Percentiles rank a stretch among this genome's conserved stretches.
These are phyloP conservation scores for Cynanchum wilfordii DNA, from an alignment of 257 asterid species.

Conservation along the genomic window DNA sequence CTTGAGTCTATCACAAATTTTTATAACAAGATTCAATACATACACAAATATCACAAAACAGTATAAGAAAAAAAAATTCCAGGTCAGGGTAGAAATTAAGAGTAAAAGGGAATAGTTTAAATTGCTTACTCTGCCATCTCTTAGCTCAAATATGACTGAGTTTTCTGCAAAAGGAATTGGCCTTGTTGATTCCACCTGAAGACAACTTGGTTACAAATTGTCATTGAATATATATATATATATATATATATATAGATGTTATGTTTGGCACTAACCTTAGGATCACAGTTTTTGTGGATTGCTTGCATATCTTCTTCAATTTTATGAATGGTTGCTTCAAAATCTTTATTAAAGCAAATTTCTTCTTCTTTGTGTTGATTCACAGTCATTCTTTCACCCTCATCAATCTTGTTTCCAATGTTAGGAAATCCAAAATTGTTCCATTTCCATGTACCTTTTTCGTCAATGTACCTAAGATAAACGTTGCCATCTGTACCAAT, in stretches of 20 bases:
- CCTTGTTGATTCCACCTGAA: slow-evolving; percentile 60
- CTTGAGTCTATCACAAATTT: no score
- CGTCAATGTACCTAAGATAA: slow-evolving; percentile 54
- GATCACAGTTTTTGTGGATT: slow-evolving; percentile 41
- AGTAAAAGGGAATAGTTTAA: neutral
- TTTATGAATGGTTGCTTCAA: slow-evolving; percentile 21
- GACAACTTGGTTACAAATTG: neutral
- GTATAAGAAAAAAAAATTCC: neutral
- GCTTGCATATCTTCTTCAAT: slow-evolving; percentile 27
- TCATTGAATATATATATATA: no score
- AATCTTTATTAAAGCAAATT: slow-evolving; percentile 26
- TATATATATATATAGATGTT: no score
- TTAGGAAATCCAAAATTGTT: slow-evolving; percentile 54
- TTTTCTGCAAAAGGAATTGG: slow-evolving; percentile 67
- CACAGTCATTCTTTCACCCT: slow-evolving; percentile 13
- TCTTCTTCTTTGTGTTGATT: slow-evolving; percentile 18
- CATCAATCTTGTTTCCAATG: slow-evolving; percentile 11
- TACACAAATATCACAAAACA: no score
- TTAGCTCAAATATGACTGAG: slow-evolving; percentile 67
- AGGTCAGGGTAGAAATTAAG: no score
- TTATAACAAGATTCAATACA: no score
- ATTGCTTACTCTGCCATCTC: slow-evolving; percentile 77
- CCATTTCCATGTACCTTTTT: slow-evolving; percentile 69
- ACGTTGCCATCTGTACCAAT: slow-evolving; percentile 74
- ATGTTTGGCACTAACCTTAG: slow-evolving; percentile 37